phyloP scores from a whole-genome alignment of 179 eudicot genomes.

The Monotropa hypopitys region DNA sequence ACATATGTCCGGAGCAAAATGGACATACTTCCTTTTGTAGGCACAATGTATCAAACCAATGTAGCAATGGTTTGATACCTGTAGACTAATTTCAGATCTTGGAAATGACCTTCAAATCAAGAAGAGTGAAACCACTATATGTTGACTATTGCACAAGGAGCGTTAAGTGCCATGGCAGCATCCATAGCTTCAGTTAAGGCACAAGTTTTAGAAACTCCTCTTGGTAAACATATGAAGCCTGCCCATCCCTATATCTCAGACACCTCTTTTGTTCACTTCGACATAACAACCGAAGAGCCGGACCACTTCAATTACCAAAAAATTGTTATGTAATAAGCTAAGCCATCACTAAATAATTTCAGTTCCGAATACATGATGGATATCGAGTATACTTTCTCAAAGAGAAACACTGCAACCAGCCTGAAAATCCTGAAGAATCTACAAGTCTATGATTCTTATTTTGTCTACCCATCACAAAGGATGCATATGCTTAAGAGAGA shows the following conservation, averaged over 20 bases:
- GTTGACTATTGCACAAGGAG: not conserved
- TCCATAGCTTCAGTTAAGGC: not conserved
- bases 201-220: not conserved
- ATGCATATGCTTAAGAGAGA: not conserved
- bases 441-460: not conserved
- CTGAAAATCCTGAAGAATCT: not conserved
- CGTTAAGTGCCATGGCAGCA: not conserved
- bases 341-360: not conserved
- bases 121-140: too few species aligned
- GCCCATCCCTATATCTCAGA: not conserved
- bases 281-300: not conserved
- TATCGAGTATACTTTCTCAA: not conserved
- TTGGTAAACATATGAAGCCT: not conserved
- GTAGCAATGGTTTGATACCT: not conserved
- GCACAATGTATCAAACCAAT: not conserved
- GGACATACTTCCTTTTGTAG: not conserved
- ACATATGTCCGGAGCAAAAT: not conserved
- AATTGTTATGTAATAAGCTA: not conserved
- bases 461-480: not conserved
- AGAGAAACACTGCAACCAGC: not conserved
- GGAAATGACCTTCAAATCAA: too few species aligned
- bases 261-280: not conserved
- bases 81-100: not conserved
- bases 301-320: not conserved
- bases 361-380: not conserved